Evolutionary conservation across 306 rosid species (phyloP).

Genomic region (Quercus glauca): DNA sequence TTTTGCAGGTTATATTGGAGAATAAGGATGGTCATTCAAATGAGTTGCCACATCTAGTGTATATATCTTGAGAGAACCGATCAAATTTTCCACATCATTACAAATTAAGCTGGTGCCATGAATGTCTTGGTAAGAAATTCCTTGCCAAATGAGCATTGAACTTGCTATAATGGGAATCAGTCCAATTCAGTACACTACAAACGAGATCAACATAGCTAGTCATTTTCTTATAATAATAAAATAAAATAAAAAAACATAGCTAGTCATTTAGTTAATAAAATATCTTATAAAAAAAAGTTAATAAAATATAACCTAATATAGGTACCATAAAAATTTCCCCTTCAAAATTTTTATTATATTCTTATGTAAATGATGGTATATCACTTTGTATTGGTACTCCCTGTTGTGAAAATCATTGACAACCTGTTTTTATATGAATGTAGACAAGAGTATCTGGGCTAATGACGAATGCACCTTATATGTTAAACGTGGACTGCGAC

Average conservation of each 20-base stretch:
- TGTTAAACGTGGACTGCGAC: conserved; percentile 73
- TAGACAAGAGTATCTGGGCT: conserved; percentile 73
- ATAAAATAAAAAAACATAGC: no score
- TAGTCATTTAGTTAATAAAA: no score
- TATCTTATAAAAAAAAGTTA: no score
- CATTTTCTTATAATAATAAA: no score
- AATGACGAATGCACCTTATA: conserved; percentile 63
- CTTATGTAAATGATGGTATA: neutral
- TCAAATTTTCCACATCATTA: conserved; percentile 44
- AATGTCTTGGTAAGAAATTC: conserved; percentile 50
- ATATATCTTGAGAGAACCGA: conserved; percentile 57
- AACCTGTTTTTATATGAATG: neutral
- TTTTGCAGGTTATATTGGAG: conserved; percentile 52
- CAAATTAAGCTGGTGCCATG: conserved; percentile 84
- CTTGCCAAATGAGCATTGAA: no score
- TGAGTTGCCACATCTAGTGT: conserved; percentile 49
- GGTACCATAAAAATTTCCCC: no score
- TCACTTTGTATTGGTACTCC: neutral
- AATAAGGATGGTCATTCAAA: conserved; percentile 30
- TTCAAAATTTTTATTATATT: no score
- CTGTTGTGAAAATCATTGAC: no score
- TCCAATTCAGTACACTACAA: no score
- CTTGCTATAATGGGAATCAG: no score
- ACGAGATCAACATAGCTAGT: no score
- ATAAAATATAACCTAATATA: no score